Evolutionary conservation across 202 grass and related monocot species (phyloP).

Genomic region (Bolboschoenoplectus hybrid): DNA sequence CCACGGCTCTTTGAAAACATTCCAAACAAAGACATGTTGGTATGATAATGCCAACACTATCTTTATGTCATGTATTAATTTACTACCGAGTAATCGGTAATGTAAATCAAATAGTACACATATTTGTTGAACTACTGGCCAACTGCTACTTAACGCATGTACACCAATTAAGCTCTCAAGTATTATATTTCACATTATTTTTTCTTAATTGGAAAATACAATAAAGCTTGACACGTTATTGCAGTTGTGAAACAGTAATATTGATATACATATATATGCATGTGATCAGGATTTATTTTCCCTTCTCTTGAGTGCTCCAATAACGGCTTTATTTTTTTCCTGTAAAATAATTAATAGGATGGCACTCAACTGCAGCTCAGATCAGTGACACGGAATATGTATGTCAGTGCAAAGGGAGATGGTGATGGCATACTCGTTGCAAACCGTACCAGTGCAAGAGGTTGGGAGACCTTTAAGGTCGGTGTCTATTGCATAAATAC

Average conservation of each 20-base stretch:
- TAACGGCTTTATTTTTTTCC: background rate
- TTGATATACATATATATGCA: background rate
- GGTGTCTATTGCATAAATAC: background rate
- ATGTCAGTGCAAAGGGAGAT: conserved; percentile 38
- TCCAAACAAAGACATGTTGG: background rate
- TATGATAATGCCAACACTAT: background rate
- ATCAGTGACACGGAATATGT: conserved; percentile 46
- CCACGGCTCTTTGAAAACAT: conserved; percentile 37
- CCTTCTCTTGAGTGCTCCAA: background rate
- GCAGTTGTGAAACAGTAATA: background rate
- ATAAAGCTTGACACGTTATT: background rate
- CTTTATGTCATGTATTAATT: background rate
- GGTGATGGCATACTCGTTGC: conserved; percentile 42
- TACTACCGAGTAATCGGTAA: background rate
- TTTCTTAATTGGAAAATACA: background rate
- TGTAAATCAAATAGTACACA: background rate
- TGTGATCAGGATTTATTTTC: background rate
- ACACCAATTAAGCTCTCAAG: too few species aligned
- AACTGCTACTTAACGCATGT: too few species aligned
- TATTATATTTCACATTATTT: background rate
- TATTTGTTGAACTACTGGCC: too few species aligned
- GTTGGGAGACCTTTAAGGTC: conserved; percentile 53
- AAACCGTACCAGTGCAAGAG: conserved; percentile 22
- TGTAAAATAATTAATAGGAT: conserved; percentile 17
- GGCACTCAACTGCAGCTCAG: conserved; percentile 47